A percentile compares a stretch with the other conserved stretches of the same genome.
Evolutionary conservation across 176 grass and related monocot genomes (phyloP).

Genomic region (Hyparrhenia diplandra): DNA sequence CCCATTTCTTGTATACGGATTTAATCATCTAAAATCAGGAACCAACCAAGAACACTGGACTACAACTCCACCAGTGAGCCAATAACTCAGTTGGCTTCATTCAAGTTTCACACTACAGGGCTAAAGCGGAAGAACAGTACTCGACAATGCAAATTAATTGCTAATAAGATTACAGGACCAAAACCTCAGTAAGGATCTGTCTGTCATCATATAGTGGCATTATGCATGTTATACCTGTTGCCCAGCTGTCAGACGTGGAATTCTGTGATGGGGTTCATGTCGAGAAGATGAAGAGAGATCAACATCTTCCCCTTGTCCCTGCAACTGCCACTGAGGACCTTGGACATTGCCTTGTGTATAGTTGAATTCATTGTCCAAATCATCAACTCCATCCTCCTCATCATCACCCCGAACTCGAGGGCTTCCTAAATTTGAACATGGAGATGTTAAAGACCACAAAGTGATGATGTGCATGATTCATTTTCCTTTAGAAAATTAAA

Average conservation of each 20-base stretch:
- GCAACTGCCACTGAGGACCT: slow-evolving; percentile 46
- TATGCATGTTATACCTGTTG: slow-evolving; percentile 46
- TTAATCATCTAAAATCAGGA: neutral
- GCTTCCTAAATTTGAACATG: slow-evolving; percentile 46
- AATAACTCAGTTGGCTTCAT: slow-evolving; percentile 9
- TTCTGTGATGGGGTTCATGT: slow-evolving; percentile 57
- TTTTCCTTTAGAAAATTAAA: neutral
- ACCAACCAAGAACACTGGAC: too few relatives aligned
- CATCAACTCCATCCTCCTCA: slow-evolving; percentile 76
- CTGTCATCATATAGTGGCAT: neutral
- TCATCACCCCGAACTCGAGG: slow-evolving; percentile 80
- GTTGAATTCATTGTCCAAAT: slow-evolving; percentile 79
- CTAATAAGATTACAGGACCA: slow-evolving; percentile 3
- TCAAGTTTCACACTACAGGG: neutral
- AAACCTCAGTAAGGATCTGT: neutral
- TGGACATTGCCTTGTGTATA: slow-evolving; percentile 48
- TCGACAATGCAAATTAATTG: neutral
- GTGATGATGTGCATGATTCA: neutral
- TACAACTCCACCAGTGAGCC: neutral
- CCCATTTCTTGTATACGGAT: neutral
- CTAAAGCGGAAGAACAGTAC: neutral
- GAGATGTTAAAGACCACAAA: neutral
- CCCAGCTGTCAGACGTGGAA: slow-evolving; percentile 67
- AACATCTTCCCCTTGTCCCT: slow-evolving; percentile 54
- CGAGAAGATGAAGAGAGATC: slow-evolving; percentile 72